Evolutionary conservation across 257 asterid species (phyloP).

Genomic region (Euphrasia confusa): DNA sequence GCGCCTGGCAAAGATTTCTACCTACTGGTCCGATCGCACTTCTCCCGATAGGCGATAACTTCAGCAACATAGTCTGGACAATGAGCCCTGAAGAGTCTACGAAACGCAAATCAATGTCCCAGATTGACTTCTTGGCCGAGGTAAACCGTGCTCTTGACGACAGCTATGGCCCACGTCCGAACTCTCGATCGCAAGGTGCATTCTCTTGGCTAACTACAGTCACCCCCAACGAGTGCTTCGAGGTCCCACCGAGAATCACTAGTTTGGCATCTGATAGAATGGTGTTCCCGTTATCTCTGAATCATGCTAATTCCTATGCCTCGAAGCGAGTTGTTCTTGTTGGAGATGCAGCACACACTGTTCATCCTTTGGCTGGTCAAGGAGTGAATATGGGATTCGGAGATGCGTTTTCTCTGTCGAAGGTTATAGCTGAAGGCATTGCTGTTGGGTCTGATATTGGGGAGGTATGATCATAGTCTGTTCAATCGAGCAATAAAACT

Average conservation of each 20-base stretch:
- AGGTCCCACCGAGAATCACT: constrained; percentile 64
- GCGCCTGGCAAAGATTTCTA: constrained; percentile 95
- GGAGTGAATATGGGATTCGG: constrained; percentile 99
- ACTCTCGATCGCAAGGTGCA: constrained; percentile 34
- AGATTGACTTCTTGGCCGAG: constrained; percentile 59
- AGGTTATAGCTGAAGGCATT: constrained; percentile 73
- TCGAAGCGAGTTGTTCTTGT: constrained; percentile 59
- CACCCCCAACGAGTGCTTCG: constrained; percentile 50
- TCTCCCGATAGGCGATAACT: constrained; percentile 73
- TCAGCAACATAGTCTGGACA: constrained; percentile 97
- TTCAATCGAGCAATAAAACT: neutral
- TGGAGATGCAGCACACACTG: constrained; percentile 98
- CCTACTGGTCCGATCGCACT: constrained; percentile 94
- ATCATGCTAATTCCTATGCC: constrained; percentile 69
- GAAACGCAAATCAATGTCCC: constrained; percentile 57
- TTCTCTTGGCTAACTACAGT: constrained; percentile 58
- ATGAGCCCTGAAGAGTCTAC: constrained; percentile 75
- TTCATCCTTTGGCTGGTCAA: constrained; percentile 99
- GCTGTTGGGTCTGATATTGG: constrained; percentile 95
- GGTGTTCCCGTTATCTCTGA: constrained; percentile 88
- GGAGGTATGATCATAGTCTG: constrained; percentile 48
- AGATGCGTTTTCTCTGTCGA: constrained; percentile 70
- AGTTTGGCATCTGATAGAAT: constrained; percentile 67
- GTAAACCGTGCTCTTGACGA: constrained; percentile 61
- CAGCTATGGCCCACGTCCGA: constrained; percentile 84